phyloP scores from a whole-genome alignment of 106 monocot species.

The Acorus calamus region DNA sequence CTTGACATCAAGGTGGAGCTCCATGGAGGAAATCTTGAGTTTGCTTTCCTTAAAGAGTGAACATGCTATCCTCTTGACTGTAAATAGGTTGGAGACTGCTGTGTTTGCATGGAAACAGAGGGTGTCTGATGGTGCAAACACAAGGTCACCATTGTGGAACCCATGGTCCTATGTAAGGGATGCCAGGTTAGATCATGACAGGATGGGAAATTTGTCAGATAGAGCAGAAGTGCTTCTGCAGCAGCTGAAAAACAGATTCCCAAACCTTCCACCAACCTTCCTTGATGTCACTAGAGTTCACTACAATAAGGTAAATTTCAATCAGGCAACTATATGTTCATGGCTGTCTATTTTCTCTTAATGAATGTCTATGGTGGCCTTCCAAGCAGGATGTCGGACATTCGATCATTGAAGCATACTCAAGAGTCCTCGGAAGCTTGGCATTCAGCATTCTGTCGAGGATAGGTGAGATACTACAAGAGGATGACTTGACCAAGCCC shows the following conservation, averaged over 20 bases:
- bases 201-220: slow-evolving; percentile 23
- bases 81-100: slow-evolving; percentile 72
- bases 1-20: slow-evolving; percentile 30
- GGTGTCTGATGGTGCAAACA: slow-evolving; percentile 31
- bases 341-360: too few species aligned
- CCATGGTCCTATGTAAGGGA: slow-evolving; percentile 47
- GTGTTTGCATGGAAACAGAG: slow-evolving; percentile 60
- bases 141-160: slow-evolving; percentile 30
- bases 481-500: slow-evolving; percentile 81
- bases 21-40: slow-evolving; percentile 50
- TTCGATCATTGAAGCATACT: slow-evolving; percentile 82
- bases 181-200: slow-evolving; percentile 27
- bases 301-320: slow-evolving; percentile 60
- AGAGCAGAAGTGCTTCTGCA: slow-evolving; percentile 55
- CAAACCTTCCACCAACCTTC: slow-evolving; percentile 74
- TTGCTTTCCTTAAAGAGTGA: slow-evolving; percentile 67
- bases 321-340: too few species aligned
- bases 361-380: too few species aligned
- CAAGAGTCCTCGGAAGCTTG: slow-evolving; percentile 65
- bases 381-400: slow-evolving; percentile 65
- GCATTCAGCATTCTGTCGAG: slow-evolving; percentile 84
- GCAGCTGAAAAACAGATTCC: slow-evolving; percentile 60
- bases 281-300: slow-evolving; percentile 71
- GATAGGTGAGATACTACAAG: slow-evolving; percentile 79
- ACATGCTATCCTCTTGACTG: slow-evolving; percentile 55